Evolutionary conservation across 2,329 filamentous ascomycete species (phyloP).

Genomic region (Diaporthe sp.): DNA sequence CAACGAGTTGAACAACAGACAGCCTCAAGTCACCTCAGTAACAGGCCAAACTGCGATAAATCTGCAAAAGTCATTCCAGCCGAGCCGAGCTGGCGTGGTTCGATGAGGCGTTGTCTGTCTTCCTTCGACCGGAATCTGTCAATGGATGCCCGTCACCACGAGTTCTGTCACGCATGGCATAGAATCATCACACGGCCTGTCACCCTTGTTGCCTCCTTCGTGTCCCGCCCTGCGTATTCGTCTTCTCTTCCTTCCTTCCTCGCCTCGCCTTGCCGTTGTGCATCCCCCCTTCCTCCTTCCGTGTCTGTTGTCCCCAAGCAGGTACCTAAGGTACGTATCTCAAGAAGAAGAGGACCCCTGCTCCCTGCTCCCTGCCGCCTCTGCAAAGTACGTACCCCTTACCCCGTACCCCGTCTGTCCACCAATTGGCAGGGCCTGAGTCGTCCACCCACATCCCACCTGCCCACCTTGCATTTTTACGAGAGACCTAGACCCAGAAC

Average conservation of each 20-base stretch:
- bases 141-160: neutral
- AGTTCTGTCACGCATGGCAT: constrained; percentile 1
- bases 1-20: neutral
- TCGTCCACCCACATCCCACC: constrained; percentile 11
- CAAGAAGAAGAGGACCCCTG: neutral
- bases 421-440: neutral
- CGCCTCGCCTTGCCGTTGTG: neutral
- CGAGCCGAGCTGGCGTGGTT: neutral
- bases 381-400: neutral
- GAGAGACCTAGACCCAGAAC: neutral
- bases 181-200: neutral
- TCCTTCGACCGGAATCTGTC: neutral
- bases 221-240: neutral
- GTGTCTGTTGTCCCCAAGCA: neutral
- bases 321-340: neutral
- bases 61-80: neutral
- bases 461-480: constrained; percentile 14
- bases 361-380: neutral
- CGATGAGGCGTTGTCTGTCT: neutral
- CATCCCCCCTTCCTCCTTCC: neutral
- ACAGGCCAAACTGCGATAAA: too few species aligned
- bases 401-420: constrained; percentile 16
- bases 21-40: neutral
- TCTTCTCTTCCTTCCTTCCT: neutral
- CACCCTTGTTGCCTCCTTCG: constrained; percentile 3